Evolutionary conservation across 1,284 basidiomycete genomes (phyloP).

Genomic region (Vanrija pseudolonga): DNA sequence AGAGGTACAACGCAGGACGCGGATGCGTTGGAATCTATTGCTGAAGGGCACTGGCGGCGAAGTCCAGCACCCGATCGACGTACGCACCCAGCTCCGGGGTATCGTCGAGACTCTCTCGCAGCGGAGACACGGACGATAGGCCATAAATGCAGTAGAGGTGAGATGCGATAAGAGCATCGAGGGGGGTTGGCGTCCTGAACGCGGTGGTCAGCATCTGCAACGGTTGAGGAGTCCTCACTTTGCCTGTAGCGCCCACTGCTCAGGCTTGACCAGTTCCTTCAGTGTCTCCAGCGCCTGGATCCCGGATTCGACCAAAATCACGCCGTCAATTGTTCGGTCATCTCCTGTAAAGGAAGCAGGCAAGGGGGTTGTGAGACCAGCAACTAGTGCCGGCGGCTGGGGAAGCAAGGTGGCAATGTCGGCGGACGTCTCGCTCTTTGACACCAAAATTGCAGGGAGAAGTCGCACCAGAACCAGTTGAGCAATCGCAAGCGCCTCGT

Average conservation of each 20-base stretch:
- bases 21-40: not conserved
- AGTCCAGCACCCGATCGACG: constrained; percentile 22
- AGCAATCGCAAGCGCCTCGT: constrained; percentile 36
- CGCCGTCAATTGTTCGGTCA: constrained; percentile 21
- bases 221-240: constrained; percentile 19
- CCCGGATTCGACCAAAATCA: constrained; percentile 21
- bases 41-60: not conserved
- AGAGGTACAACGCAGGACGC: constrained; percentile 17
- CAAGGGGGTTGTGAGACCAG: constrained; percentile 39
- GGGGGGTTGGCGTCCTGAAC: constrained; percentile 34
- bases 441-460: constrained; percentile 30
- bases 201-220: not conserved
- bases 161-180: constrained; percentile 46
- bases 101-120: constrained; percentile 22
- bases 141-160: constrained; percentile 38
- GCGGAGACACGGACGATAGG: constrained; percentile 18
- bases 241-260: constrained; percentile 34
- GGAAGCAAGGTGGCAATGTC: constrained; percentile 23
- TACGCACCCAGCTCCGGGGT: constrained; percentile 24
- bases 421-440: not conserved
- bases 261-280: constrained; percentile 7
- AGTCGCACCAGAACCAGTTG: constrained; percentile 32
- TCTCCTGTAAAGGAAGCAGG: constrained; percentile 42
- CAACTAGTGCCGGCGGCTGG: constrained; percentile 31
- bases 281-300: constrained; percentile 30